These are phyloP conservation scores for Candida awuae DNA, from an alignment of 805 yeast species.

Conservation along the genomic window DNA sequence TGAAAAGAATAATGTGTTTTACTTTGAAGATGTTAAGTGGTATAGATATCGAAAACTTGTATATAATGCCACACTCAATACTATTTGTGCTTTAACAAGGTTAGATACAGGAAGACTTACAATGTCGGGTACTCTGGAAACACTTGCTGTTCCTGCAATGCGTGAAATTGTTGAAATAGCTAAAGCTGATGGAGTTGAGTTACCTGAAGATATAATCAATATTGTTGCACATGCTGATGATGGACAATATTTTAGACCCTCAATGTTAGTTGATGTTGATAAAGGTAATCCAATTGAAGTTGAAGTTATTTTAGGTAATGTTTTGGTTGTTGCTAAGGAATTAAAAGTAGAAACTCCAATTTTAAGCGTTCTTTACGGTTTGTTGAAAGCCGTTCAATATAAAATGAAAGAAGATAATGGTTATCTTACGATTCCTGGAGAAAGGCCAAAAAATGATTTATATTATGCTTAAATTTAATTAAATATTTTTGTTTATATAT, in stretches of 20 bases:
- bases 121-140: constrained; percentile 35
- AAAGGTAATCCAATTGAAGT: constrained; percentile 64
- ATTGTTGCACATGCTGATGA: constrained; percentile 50
- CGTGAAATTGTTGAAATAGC: constrained; percentile 59
- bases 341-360: constrained; percentile 49
- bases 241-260: constrained; percentile 54
- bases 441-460: constrained; percentile 28
- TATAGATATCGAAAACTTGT: constrained; percentile 61
- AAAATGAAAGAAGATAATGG: constrained; percentile 52
- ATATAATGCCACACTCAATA: constrained; percentile 61
- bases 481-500: not conserved
- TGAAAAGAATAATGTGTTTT: constrained; percentile 33
- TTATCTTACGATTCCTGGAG: constrained; percentile 34
- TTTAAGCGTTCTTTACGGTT: constrained; percentile 46
- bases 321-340: constrained; percentile 42
- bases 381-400: constrained; percentile 56
- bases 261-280: constrained; percentile 62
- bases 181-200: constrained; percentile 52
- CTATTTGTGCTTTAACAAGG: constrained; percentile 51
- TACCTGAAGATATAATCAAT: constrained; percentile 43
- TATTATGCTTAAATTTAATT: constrained; percentile 9
- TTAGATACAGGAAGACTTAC: constrained; percentile 50
- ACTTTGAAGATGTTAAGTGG: constrained; percentile 39
- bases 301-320: constrained; percentile 65
- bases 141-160: constrained; percentile 54